Evolutionary conservation across 768 basidiomycete genomes (phyloP).

Genomic region (Tylopilus sp.): DNA sequence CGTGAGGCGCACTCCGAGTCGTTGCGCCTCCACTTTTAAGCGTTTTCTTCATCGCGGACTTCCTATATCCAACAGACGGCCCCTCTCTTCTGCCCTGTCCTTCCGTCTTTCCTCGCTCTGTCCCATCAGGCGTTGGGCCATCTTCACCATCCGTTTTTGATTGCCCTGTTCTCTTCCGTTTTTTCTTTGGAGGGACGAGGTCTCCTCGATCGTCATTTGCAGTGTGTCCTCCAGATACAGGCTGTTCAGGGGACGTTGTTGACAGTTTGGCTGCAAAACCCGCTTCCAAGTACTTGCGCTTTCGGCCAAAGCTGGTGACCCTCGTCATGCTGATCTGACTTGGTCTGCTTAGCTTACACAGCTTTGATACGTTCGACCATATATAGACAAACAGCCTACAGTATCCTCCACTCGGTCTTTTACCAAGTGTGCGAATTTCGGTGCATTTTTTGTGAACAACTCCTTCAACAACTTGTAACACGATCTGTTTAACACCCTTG

Average conservation of each 20-base stretch:
- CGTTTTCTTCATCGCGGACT: conserved; percentile 30
- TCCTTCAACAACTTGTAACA: no score
- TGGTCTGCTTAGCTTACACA: no score
- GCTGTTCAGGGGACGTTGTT: background rate
- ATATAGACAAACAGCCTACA: conserved; percentile 2
- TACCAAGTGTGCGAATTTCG: no score
- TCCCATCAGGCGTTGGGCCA: conserved; percentile 3
- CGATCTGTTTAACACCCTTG: no score
- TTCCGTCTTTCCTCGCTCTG: conserved; percentile 12
- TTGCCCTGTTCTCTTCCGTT: conserved; percentile 53
- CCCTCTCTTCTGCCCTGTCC: conserved; percentile 19
- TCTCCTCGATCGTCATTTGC: conserved; percentile 7
- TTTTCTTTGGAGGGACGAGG: conserved; percentile 46
- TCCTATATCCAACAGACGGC: conserved; percentile 19
- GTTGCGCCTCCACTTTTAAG: conserved; percentile 17
- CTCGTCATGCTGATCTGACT: conserved; percentile 66
- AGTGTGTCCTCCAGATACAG: background rate
- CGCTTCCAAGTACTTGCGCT: conserved; percentile 68
- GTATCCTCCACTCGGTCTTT: no score
- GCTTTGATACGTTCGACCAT: background rate
- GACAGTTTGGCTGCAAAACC: conserved; percentile 36
- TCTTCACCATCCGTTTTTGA: conserved; percentile 26
- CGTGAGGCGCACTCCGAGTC: conserved; percentile 17
- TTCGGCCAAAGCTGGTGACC: conserved; percentile 69
- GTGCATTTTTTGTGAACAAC: no score